A percentile compares a stretch with the other conserved stretches of the same genome.
Conservation (phyloP, 2,329 filamentous ascomycete species). For the Penicillium sp. region DNA sequence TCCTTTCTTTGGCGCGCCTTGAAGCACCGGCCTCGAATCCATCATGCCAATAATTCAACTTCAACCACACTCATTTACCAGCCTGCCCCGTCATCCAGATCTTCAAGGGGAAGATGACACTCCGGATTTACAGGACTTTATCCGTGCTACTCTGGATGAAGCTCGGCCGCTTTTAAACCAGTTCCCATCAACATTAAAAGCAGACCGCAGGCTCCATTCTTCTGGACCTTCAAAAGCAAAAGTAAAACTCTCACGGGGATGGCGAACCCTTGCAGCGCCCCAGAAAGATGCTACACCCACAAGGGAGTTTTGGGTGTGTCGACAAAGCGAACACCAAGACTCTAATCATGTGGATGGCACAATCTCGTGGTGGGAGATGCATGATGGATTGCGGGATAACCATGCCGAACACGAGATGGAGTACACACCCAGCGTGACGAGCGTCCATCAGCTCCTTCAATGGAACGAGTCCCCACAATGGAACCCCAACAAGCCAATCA, state of each 20-base stretch:
- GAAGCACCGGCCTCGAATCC: neutral
- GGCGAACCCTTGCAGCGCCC: constrained; percentile 12
- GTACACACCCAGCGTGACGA: constrained; percentile 41
- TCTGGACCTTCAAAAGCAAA: constrained; percentile 32
- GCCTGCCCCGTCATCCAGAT: constrained; percentile 32
- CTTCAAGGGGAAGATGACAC: constrained; percentile 10
- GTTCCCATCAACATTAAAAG: constrained; percentile 29
- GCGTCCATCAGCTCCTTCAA: constrained; percentile 30
- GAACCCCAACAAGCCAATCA: constrained; percentile 6
- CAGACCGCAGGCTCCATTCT: constrained; percentile 27
- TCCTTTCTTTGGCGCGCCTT: neutral
- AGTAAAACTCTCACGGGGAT: constrained; percentile 28
- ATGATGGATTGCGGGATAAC: constrained; percentile 35
- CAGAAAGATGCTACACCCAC: neutral
- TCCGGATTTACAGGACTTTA: constrained; percentile 23
- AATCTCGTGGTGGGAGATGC: constrained; percentile 42
- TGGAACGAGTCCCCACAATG: constrained; percentile 26
- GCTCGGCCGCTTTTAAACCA: constrained; percentile 29
- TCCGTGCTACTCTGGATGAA: constrained; percentile 28
- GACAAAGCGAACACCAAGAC: constrained; percentile 40
- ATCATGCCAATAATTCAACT: constrained; percentile 28
- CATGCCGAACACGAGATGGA: constrained; percentile 44
- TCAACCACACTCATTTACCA: constrained; percentile 29
- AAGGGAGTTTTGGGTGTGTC: constrained; percentile 43
- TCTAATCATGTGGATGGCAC: constrained; percentile 28